phyloP scores from a whole-genome alignment of 2,329 filamentous ascomycete species.

The Zarea fungicola region DNA sequence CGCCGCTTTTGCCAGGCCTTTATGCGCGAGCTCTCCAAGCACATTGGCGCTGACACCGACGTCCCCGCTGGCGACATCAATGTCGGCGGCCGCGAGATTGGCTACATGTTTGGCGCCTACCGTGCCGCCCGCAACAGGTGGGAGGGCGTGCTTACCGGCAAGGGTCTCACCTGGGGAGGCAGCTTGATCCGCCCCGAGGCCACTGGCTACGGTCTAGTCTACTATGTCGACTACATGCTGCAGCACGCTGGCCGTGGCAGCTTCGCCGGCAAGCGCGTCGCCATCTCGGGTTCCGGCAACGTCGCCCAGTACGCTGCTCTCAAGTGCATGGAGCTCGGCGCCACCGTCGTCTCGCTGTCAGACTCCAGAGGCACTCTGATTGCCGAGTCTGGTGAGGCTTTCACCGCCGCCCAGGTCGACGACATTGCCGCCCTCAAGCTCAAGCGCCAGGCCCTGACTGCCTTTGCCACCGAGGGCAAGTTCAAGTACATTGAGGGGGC shows the following conservation, averaged over 20 bases:
- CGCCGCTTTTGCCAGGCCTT: slow-evolving; percentile 93
- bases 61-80: slow-evolving; percentile 97
- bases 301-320: slow-evolving; percentile 96
- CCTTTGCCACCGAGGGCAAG: slow-evolving; percentile 58
- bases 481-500: slow-evolving; percentile 85
- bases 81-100: slow-evolving; percentile 86
- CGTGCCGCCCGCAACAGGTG: slow-evolving; percentile 81
- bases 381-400: slow-evolving; percentile 62
- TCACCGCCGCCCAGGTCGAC: slow-evolving; percentile 74
- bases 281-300: slow-evolving; percentile 95
- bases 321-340: slow-evolving; percentile 94
- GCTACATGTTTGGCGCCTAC: slow-evolving; percentile 93
- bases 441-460: slow-evolving; percentile 74
- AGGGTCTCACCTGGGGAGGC: slow-evolving; percentile 90
- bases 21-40: slow-evolving; percentile 92
- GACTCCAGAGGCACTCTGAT: slow-evolving; percentile 85
- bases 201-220: slow-evolving; percentile 92
- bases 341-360: slow-evolving; percentile 84
- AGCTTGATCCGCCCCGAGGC: slow-evolving; percentile 93
- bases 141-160: slow-evolving; percentile 95
- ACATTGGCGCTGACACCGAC: slow-evolving; percentile 94
- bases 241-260: slow-evolving; percentile 79
- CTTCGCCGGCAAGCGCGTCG: slow-evolving; percentile 87
- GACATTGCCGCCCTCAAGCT: slow-evolving; percentile 83
- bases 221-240: slow-evolving; percentile 97